Base-by-base conservation (phyloP, 108 stramenopile species). In the Fragilariopsis cylindrus region DNA sequence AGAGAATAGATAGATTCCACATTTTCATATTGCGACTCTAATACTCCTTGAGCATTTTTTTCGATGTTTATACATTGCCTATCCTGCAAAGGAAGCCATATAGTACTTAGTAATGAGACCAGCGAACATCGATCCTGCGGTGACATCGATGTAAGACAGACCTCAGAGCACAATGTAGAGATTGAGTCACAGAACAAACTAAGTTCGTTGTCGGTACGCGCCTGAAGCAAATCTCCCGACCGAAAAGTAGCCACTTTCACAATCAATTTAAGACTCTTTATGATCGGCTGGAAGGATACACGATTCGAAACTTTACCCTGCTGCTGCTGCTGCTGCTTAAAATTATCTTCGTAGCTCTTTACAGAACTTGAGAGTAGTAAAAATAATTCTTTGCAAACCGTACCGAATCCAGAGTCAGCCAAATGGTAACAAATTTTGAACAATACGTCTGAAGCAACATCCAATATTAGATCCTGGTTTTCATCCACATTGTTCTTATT, bases 11-110 rank as follows among this genome's bases (percentile, higher is more conserved):
- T 8, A 21, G 62, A 57, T 47, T 65, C 47, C 5, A 70, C 72
- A 4, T 65, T 50, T 45, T 40, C 49, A 21, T 12, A 44, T 73
- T 75, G 57, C 18, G 73, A 54, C 30, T 79, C 60, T 57, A 87
- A 52, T 3, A 48, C 49, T 19, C 16, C n/a, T 39, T 68, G 30
- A 52, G 44, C 18, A 12, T 50, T 52, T 30, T 68, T 48, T 48
- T 48, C 48, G 19, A 68, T 68, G 7, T 40, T 52, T 6, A 21
- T 19, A n/a, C 13, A 68, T 52, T 68, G 39, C 11, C 48, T 48
- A 16, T 68, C 48, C 39, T 68, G 67, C 13, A 68, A 4, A 48
- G 15, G 18, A 41, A 48, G 18, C 67, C 67, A 68, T 8, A 48
- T 48, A 13, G 39, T 7, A 53, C 67, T 39, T 16, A 68, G 46